phyloP scores from a whole-genome alignment of 768 basidiomycete genomes.

The Pisolithus albus region DNA sequence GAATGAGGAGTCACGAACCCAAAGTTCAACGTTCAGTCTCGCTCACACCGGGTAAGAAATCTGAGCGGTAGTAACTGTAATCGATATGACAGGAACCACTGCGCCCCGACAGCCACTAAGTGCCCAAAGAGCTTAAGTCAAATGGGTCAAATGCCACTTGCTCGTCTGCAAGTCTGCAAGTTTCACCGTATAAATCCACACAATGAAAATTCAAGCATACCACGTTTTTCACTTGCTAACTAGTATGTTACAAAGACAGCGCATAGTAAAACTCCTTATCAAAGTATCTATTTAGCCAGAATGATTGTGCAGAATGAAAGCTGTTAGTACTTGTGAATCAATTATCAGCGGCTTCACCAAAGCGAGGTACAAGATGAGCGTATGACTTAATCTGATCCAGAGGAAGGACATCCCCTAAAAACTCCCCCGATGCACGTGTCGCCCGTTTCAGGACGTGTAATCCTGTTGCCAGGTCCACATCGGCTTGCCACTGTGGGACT shows the following conservation, averaged over 20 bases:
- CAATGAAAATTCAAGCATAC: no score
- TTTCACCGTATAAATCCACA: no score
- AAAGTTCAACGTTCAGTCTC: no score
- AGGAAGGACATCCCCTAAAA: conserved; percentile 25
- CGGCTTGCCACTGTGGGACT: conserved; percentile 7
- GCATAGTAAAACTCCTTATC: conserved; percentile 21
- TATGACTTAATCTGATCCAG: conserved; percentile 16
- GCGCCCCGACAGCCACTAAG: no score
- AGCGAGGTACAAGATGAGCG: conserved; percentile 21
- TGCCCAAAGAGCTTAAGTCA: no score
- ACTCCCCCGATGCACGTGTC: conserved; percentile 3
- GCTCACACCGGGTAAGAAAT: no score
- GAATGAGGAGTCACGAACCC: no score
- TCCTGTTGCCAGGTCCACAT: conserved; percentile 11
- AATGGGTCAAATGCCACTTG: no score
- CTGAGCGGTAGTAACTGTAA: no score
- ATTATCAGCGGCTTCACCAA: conserved; percentile 18
- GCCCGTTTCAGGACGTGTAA: conserved; percentile 19
- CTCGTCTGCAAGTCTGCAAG: no score
- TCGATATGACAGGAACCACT: no score
- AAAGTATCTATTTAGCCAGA: conserved; percentile 27
- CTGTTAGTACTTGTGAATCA: conserved; percentile 17
- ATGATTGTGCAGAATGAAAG: conserved; percentile 13
- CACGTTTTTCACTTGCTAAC: no score
- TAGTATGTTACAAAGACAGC: neutral